Base-by-base conservation (phyloP, 768 basidiomycete species). In the Pisolithus marmoratus region DNA sequence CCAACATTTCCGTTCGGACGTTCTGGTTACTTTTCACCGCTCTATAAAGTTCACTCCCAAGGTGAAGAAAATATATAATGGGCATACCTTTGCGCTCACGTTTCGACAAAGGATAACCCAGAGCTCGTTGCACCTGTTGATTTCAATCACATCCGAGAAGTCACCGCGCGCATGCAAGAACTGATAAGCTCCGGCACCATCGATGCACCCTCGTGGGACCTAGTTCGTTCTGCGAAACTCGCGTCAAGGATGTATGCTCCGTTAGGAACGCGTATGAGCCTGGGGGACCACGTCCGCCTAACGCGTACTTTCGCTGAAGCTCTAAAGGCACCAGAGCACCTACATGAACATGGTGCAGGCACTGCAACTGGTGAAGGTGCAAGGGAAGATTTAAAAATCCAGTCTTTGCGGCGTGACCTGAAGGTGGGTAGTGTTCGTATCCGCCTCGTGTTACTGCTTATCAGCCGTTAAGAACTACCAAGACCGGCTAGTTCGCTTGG, bases 1-100 rank as follows among this genome's bases (percentile, higher is more conserved):
- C 46, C 83, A 93, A 60, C 84, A 91, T 65, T 94, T 91, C 61
- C 82, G 93, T 24, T 90, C 87, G 9, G 90, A 94, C 59, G 90
- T 94, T 17, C 69, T 94, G 45, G 87, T 94, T 20, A 87, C 85
- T 3, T 91, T 89, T 64, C 84, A 90, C 57, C 73, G 78, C 15
- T 86, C 88, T 0, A 73, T 88, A 62, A 75, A 63, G 38, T 87
- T 90, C 59, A 72, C 74, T 11, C 79, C 85, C 22, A 80, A 84
- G 74, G 87, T 81, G 50, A 4, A 43, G 43, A 4, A n/a, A 34
- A 37, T 38, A 36, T 36, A 14, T 12, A 38, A 3, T 2, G 34
- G 29, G 9, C 11, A 8, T 54, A 46, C 45, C 2, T 45, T 45
- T 19, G 26, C 5, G 23, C 27, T 55, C 44, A 58, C 48, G 12